A percentile compares a stretch with the other conserved stretches of the same genome.
Conservation (phyloP, 768 basidiomycete species). For the Rhodotorula graminis region DNA sequence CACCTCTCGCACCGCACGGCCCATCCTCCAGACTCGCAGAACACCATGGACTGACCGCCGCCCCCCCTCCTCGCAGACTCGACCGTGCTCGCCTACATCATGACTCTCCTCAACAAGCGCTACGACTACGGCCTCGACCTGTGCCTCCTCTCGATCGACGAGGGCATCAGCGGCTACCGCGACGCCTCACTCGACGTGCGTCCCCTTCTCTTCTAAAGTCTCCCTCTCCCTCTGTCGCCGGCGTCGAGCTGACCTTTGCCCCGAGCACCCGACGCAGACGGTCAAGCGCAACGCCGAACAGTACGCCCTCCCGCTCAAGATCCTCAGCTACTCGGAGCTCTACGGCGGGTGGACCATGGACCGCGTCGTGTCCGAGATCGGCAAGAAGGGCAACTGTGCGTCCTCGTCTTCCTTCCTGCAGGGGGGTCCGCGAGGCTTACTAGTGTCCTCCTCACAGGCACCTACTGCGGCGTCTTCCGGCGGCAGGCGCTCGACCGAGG, state of each 20-base stretch:
- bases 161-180: slow-evolving; percentile 91
- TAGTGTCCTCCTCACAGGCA: slow-evolving; percentile 49
- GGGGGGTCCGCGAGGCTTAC: not conserved
- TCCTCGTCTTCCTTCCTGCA: not conserved
- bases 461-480: slow-evolving; percentile 96
- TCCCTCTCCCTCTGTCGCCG: not conserved
- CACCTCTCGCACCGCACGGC: too few species aligned
- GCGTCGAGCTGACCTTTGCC: not conserved
- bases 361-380: slow-evolving; percentile 84
- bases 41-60: too few species aligned
- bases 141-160: slow-evolving; percentile 91
- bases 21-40: too few species aligned
- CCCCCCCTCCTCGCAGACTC: slow-evolving; percentile 60
- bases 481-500: slow-evolving; percentile 94
- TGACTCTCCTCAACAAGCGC: slow-evolving; percentile 90
- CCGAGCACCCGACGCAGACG: slow-evolving; percentile 57
- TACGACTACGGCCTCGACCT: slow-evolving; percentile 88
- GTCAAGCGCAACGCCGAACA: slow-evolving; percentile 96
- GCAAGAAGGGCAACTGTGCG: slow-evolving; percentile 89
- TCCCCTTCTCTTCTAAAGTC: too few species aligned
- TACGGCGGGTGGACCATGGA: slow-evolving; percentile 99
- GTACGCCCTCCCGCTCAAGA: slow-evolving; percentile 91
- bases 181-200: slow-evolving; percentile 91
- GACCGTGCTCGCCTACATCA: slow-evolving; percentile 92
- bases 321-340: slow-evolving; percentile 88